A percentile compares a stretch with the other conserved stretches of the same genome.
phyloP scores from a whole-genome alignment of 441 rosid genomes.

The Populus hybrid region DNA sequence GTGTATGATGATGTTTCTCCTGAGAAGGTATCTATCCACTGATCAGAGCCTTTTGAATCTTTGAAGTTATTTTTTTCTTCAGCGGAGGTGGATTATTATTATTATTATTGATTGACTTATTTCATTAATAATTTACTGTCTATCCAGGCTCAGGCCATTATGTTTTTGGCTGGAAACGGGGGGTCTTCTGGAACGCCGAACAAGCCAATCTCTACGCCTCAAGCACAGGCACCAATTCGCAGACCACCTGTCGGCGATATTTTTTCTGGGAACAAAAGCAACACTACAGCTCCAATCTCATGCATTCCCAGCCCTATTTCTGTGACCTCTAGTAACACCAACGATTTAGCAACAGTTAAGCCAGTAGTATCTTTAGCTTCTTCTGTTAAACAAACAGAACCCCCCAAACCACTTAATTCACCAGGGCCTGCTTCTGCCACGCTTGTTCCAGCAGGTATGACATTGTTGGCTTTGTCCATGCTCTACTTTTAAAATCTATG shows the following conservation, averaged over 20 bases:
- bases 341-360: slow-evolving; percentile 25
- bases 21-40: slow-evolving; percentile 44
- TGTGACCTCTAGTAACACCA: slow-evolving; percentile 30
- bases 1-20: slow-evolving; percentile 63
- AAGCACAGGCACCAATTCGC: slow-evolving; percentile 11
- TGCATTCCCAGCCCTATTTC: slow-evolving; percentile 47
- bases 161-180: slow-evolving; percentile 57
- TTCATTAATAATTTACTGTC: neutral
- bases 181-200: slow-evolving; percentile 32
- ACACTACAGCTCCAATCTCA: slow-evolving; percentile 23
- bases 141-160: slow-evolving; percentile 75
- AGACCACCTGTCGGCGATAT: slow-evolving; percentile 21
- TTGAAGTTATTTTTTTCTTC: neutral
- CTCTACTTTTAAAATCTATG: slow-evolving; percentile 23
- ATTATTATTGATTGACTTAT: too few relatives aligned
- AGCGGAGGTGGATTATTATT: neutral
- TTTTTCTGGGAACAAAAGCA: slow-evolving; percentile 22
- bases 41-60: neutral
- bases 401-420: slow-evolving; percentile 22
- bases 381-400: slow-evolving; percentile 22
- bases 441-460: slow-evolving; percentile 18
- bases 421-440: slow-evolving; percentile 15
- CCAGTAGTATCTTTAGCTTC: slow-evolving; percentile 27
- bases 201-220: neutral
- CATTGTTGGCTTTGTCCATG: neutral